These are phyloP conservation scores for Geum urbanum DNA, from an alignment of 306 rosid species.

Conservation along the genomic window DNA sequence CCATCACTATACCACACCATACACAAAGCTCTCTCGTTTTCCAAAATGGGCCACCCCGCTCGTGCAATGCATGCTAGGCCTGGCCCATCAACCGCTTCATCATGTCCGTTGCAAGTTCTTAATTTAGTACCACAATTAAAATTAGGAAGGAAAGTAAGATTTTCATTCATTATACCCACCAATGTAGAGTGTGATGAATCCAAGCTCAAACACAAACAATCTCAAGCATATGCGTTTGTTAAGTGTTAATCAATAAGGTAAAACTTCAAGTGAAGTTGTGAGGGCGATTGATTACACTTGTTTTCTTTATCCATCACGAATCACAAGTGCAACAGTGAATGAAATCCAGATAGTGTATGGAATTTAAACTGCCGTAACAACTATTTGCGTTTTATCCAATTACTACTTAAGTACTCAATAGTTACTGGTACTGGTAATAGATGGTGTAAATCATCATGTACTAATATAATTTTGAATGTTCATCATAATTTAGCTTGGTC, in stretches of 20 bases:
- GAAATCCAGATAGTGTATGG: not conserved
- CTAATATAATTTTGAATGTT: not conserved
- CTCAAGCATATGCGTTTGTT: too few species aligned
- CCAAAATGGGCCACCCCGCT: constrained; percentile 63
- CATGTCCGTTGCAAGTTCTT: constrained; percentile 23
- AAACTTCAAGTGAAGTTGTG: too few species aligned
- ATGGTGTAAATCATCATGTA: not conserved
- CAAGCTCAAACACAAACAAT: not conserved
- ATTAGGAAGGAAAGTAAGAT: not conserved
- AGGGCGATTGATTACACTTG: not conserved
- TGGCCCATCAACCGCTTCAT: constrained; percentile 40
- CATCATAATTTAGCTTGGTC: constrained; percentile 24
- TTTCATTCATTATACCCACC: constrained; percentile 19
- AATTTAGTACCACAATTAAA: not conserved
- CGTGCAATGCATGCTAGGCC: constrained; percentile 65
- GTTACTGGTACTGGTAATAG: not conserved
- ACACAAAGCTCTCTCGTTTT: constrained; percentile 32
- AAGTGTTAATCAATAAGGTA: too few species aligned
- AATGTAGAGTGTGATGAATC: constrained; percentile 2
- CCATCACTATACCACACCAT: constrained; percentile 26
- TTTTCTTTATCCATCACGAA: not conserved
- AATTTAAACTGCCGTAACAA: not conserved
- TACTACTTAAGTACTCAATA: not conserved
- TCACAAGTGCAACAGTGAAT: not conserved
- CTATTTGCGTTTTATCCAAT: not conserved